phyloP scores from a whole-genome alignment of 495 filamentous ascomycete species.

The Penicillium simplicissimum region DNA sequence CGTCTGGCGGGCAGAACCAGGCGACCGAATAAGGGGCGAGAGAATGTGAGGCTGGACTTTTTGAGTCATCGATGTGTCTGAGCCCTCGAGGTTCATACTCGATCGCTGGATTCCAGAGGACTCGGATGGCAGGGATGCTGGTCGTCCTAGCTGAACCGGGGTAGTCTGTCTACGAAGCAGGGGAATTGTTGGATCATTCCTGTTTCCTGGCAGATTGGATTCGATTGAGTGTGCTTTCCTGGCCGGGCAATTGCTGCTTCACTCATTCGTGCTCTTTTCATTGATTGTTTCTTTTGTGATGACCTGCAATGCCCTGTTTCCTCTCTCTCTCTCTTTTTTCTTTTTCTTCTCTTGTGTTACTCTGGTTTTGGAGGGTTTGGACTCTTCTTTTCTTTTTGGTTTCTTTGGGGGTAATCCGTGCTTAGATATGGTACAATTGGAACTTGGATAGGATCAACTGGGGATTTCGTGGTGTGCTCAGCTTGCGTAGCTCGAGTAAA shows the following conservation, averaged over 20 bases:
- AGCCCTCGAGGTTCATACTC: neutral
- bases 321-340: constrained; percentile 32
- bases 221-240: neutral
- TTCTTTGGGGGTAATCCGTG: constrained; percentile 10
- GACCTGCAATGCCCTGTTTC: constrained; percentile 31
- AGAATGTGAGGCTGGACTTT: neutral
- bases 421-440: constrained; percentile 2
- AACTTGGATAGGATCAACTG: constrained; percentile 18
- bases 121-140: constrained; percentile 5
- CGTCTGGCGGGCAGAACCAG: constrained; percentile 26
- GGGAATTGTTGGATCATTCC: neutral
- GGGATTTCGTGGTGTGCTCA: neutral
- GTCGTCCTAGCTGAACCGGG: neutral
- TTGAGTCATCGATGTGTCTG: neutral
- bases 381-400: constrained; percentile 12
- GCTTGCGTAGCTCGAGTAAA: neutral
- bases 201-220: neutral
- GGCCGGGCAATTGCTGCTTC: neutral
- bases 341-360: constrained; percentile 32
- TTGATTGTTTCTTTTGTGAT: constrained; percentile 25
- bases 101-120: neutral
- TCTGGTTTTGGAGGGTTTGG: constrained; percentile 12
- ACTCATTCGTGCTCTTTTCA: constrained; percentile 6
- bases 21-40: constrained; percentile 16
- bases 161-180: neutral